Base-by-base conservation (phyloP, 805 yeast species). In the Teunomyces tritomae region DNA sequence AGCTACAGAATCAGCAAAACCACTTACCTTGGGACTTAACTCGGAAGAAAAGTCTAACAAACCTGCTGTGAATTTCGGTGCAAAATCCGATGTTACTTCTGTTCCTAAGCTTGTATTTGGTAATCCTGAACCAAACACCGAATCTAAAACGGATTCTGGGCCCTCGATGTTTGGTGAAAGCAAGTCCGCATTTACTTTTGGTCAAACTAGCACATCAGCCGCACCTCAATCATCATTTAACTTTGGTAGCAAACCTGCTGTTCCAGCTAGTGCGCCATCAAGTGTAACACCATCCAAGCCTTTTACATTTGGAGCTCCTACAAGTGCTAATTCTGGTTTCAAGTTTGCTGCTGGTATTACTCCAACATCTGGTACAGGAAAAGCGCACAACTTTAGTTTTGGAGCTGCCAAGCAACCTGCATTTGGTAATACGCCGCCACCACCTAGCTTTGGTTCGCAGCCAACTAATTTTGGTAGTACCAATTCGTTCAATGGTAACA, bases 91-190 rank as follows among this genome's bases (percentile, higher is more conserved):
- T 26, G 27, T 8, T 20, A n/a, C 27, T 13, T 48, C 27, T 13
- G 50, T 42, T 16, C 47, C 52, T 8, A 44, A 30, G 20, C 47
- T 51, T 29, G 20, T 52, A 14, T 49, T 51, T 44, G 54, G 50
- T 3, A 44, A 50, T 14, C 8, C 49, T n/a, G 27, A 3, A 20
- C 3, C 40, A n/a, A 24, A 6, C 13, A 13, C 13, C n/a, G 40
- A 37, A 20, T 3, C 29, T 8, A 37, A 37, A 26, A 37, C 24
- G 8, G 29, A 26, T 26, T 4, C 40, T 13, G 20, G 24, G 24
- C 16, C 29, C 10, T 37, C 40, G 7, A 24, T 37, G 5, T 37
- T 37, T 37, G 40, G 40, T 11, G 40, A 37, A 24, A 37, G n/a
- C 5, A 37, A 37, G 16, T 24, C 40, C 2, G 4, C 29, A 9